Percentiles rank a stretch among this genome's conserved stretches.
Evolutionary conservation across 140 eudicot genomes (phyloP).

Genomic region (Erigeron philadelphicus): DNA sequence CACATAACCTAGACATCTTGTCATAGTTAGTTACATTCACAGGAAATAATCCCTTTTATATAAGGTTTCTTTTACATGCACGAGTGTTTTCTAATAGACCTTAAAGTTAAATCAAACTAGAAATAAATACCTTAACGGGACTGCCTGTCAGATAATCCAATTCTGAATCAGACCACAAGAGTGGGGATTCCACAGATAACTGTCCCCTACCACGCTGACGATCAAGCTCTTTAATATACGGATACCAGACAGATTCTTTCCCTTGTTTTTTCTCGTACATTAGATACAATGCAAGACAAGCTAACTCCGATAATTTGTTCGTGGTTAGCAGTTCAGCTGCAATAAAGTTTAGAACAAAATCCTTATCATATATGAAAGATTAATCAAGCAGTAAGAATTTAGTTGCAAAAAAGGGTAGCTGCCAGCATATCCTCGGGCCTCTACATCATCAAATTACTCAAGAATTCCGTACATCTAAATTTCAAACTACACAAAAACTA

Average conservation of each 20-base stretch:
- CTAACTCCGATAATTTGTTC: constrained; percentile 80
- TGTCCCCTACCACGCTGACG: constrained; percentile 97
- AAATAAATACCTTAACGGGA: constrained; percentile 63
- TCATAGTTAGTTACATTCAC: too few relatives aligned
- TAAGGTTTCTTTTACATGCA: neutral
- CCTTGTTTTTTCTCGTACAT: constrained; percentile 99
- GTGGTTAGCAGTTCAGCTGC: constrained; percentile 95
- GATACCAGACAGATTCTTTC: constrained; percentile 84
- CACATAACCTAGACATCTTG: too few relatives aligned
- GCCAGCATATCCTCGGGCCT: neutral
- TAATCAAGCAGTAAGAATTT: constrained; percentile 11
- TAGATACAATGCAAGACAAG: constrained; percentile 87
- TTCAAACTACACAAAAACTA: neutral
- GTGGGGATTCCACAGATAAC: constrained; percentile 93
- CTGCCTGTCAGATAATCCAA: constrained; percentile 79
- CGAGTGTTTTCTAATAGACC: constrained; percentile 10
- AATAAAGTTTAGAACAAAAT: constrained; percentile 19
- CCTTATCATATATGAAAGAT: constrained; percentile 12
- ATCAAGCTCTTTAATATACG: constrained; percentile 90
- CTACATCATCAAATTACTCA: neutral
- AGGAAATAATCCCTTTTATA: too few relatives aligned
- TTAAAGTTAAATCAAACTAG: neutral
- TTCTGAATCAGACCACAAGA: constrained; percentile 76
- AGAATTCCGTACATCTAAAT: constrained; percentile 12
- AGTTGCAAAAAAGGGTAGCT: neutral